These are phyloP conservation scores for Drosera capensis DNA, from an alignment of 148 eudicot genomes.

Conservation along the genomic window DNA sequence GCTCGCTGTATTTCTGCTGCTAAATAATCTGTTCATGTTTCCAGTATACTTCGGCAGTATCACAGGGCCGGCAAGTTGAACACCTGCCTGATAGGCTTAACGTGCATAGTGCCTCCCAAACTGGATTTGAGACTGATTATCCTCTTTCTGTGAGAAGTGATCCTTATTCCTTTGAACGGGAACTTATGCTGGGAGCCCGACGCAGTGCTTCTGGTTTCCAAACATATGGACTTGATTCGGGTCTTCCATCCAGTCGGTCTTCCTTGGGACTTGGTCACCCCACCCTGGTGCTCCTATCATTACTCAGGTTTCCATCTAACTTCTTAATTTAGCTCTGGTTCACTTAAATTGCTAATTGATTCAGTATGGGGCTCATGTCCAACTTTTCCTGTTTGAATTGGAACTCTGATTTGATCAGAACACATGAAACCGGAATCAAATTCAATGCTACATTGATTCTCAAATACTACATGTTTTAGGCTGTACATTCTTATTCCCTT, in stretches of 20 bases:
- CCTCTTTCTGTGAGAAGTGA: neutral
- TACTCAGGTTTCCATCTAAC: slow-evolving; percentile 77
- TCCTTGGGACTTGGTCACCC: slow-evolving; percentile 39
- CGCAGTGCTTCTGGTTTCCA: slow-evolving; percentile 15
- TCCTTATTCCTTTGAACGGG: neutral
- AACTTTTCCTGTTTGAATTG: neutral
- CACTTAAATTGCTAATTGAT: neutral
- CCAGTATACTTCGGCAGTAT: neutral
- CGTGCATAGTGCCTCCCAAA: neutral
- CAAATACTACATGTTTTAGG: too few relatives aligned
- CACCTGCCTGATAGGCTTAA: neutral
- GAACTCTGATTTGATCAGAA: too few relatives aligned
- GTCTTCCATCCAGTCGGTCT: slow-evolving; percentile 30
- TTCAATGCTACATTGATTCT: too few relatives aligned
- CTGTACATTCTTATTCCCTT: too few relatives aligned
- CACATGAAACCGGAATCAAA: too few relatives aligned
- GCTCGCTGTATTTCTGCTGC: neutral
- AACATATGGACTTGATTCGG: slow-evolving; percentile 11
- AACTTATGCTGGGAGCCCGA: neutral
- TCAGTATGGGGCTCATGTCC: neutral
- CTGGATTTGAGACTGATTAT: neutral
- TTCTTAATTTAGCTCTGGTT: neutral
- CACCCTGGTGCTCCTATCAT: slow-evolving; percentile 44
- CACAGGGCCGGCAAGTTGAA: neutral
- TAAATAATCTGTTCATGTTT: neutral